Conservation (phyloP, 768 basidiomycete species). For the Termitomyces sp. region DNA sequence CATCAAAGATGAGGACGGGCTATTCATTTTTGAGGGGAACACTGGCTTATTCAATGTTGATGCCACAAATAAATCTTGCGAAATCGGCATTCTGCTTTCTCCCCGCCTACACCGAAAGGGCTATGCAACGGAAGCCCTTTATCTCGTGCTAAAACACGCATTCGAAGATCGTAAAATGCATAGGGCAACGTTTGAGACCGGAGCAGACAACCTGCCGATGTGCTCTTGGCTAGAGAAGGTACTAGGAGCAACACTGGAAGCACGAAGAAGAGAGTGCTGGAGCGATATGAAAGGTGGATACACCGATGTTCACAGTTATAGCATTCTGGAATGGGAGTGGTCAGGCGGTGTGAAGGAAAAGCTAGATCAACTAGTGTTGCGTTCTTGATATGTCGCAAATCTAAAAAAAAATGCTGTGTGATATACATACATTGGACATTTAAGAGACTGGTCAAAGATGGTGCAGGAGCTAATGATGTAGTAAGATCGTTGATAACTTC, state of each 20-base stretch:
- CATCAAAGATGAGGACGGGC: slow-evolving; percentile 19
- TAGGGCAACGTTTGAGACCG: slow-evolving; percentile 35
- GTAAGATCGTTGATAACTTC: neutral
- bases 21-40: slow-evolving; percentile 26
- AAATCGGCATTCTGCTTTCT: slow-evolving; percentile 33
- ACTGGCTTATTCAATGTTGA: slow-evolving; percentile 35
- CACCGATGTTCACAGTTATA: slow-evolving; percentile 33
- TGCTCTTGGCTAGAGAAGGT: slow-evolving; percentile 38
- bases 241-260: slow-evolving; percentile 33
- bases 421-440: neutral
- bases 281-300: slow-evolving; percentile 27
- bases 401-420: neutral
- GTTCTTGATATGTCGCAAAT: neutral
- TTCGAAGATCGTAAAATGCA: slow-evolving; percentile 38
- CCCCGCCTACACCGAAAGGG: slow-evolving; percentile 31
- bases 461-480: neutral
- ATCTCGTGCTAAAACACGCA: slow-evolving; percentile 29
- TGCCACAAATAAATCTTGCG: slow-evolving; percentile 26
- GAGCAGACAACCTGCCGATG: slow-evolving; percentile 36
- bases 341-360: slow-evolving; percentile 23
- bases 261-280: slow-evolving; percentile 34
- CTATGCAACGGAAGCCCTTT: slow-evolving; percentile 38
- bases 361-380: slow-evolving; percentile 19
- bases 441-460: neutral
- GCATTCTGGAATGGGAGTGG: slow-evolving; percentile 40